Base-by-base conservation (phyloP, 176 grass and related monocot genomes). In the Alopecurus myosuroides region DNA sequence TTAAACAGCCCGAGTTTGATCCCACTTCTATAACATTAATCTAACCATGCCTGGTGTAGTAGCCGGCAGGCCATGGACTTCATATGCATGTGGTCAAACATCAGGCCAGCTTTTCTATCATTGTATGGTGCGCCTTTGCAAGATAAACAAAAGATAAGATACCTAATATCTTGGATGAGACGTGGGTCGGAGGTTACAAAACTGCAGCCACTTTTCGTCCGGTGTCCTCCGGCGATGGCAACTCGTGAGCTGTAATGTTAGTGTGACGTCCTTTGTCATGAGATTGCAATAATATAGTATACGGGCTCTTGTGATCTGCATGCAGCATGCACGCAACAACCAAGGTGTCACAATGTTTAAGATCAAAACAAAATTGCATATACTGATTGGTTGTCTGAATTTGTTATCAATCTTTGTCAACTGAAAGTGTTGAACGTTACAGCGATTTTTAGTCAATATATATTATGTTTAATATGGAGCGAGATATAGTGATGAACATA, bases 31-130 rank as follows among this genome's bases (percentile, higher is more conserved):
- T 50, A 86, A 45, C 76, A 91, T 71, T 88, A 83, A 68, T 75
- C 39, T 85, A 94, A 79, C 2, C 82, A 48, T 15, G 74, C 39
- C 60, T 69, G 92, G 86, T 86, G 84, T 41, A 45, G n/a, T n/a
- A n/a, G 70, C 55, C 5, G 12, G 78, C 53, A 33, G 56, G 34
- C 1, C 29, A 50, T 46, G 71, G 77, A 40, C 55, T 82, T 36
- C 41, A 57, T 48, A 87, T 70, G 79, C 74, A 39, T 70, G 67
- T 70, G 86, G 80, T 90, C 84, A 87, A 90, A 83, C 55, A 9
- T 55, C 66, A 13, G 9, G 19, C 77, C 8, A 63, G 14, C 41
- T 83, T 77, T 83, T 90, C 7, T 74, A 71, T 63, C 70, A 36
- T 48, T 88, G 82, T 73, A 76, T 70, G 79, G 85, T 64, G 70